These are phyloP conservation scores for Talaromyces trachyspermus DNA, from an alignment of 495 filamentous ascomycete species.

Conservation along the genomic window DNA sequence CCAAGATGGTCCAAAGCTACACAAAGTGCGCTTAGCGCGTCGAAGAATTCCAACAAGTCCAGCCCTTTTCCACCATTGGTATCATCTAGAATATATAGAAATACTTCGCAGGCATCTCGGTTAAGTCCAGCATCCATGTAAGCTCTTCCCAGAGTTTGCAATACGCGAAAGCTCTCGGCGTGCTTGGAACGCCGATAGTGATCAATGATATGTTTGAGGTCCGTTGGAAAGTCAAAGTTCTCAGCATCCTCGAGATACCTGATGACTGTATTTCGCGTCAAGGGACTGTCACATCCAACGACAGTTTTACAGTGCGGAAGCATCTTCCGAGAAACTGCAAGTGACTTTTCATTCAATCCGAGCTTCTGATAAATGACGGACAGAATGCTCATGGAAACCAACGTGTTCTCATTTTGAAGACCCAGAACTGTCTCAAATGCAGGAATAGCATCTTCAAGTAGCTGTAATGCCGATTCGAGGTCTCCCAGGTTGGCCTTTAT, in stretches of 20 bases:
- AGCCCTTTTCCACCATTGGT: constrained; percentile 17
- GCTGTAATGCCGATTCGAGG: constrained; percentile 20
- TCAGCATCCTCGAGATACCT: constrained; percentile 22
- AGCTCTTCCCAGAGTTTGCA: constrained; percentile 20
- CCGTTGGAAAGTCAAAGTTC: constrained; percentile 24
- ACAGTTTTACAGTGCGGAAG: constrained; percentile 23
- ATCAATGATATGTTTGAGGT: constrained; percentile 21
- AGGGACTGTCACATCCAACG: constrained; percentile 18
- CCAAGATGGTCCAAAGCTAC: constrained; percentile 23
- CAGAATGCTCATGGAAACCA: constrained; percentile 23
- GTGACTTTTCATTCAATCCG: constrained; percentile 21
- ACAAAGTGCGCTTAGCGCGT: constrained; percentile 24
- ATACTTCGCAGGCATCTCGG: constrained; percentile 22
- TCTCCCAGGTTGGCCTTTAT: constrained; percentile 22
- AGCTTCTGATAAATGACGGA: constrained; percentile 24
- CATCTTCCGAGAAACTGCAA: constrained; percentile 14
- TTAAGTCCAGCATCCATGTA: constrained; percentile 26
- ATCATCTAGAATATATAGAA: constrained; percentile 21
- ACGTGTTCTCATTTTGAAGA: constrained; percentile 20
- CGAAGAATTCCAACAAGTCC: constrained; percentile 21
- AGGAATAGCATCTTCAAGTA: constrained; percentile 24
- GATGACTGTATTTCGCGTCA: constrained; percentile 20
- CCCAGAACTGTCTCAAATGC: constrained; percentile 24
- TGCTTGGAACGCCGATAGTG: constrained; percentile 19
- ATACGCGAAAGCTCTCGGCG: constrained; percentile 20